Evolutionary conservation across 176 grass and related monocot species (phyloP).

Genomic region (Hyparrhenia diplandra): DNA sequence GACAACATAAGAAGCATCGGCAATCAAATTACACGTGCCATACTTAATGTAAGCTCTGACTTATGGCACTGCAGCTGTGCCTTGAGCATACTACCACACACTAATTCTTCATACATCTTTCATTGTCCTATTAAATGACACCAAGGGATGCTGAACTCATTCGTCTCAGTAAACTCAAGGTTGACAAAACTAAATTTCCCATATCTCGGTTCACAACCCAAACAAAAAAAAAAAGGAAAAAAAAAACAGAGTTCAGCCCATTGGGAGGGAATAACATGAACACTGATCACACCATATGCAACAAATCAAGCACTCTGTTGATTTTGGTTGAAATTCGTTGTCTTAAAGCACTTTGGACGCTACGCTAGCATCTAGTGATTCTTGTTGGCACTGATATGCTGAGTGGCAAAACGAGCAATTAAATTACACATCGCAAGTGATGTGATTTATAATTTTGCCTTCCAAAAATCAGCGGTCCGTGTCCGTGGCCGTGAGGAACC

Average conservation of each 20-base stretch:
- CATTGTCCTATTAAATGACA: neutral
- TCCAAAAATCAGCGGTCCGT: neutral
- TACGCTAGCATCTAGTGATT: neutral
- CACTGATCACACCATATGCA: neutral
- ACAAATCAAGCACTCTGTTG: neutral
- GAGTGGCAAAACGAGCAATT: neutral
- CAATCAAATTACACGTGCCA: neutral
- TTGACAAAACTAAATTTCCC: neutral
- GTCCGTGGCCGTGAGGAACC: neutral
- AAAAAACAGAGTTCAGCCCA: neutral
- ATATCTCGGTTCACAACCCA: neutral
- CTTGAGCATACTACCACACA: neutral
- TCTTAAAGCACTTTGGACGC: neutral
- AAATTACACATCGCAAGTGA: neutral
- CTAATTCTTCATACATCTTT: neutral
- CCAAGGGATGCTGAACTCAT: neutral
- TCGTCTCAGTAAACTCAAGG: neutral
- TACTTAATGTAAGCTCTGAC: neutral
- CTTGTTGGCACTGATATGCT: neutral
- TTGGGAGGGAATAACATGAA: neutral
- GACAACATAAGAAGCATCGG: neutral
- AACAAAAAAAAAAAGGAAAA: neutral
- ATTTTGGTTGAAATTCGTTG: neutral
- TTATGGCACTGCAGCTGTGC: neutral
- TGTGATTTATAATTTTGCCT: neutral